Evolutionary conservation across 2,329 filamentous ascomycete genomes (phyloP).

Genomic region (Ceratocystis alfenasii): DNA sequence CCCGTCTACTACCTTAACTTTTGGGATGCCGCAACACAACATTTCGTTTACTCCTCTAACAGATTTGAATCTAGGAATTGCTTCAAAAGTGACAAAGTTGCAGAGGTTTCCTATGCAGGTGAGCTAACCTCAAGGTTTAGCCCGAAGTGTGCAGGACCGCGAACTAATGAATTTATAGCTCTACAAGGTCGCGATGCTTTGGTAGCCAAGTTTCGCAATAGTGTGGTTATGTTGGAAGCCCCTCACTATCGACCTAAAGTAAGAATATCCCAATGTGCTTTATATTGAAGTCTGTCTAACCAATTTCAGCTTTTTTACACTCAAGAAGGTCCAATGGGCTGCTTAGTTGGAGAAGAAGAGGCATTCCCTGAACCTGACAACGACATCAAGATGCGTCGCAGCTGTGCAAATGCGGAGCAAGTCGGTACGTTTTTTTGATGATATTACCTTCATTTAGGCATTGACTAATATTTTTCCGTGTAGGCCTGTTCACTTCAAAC

Average conservation of each 20-base stretch:
- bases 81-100: constrained; percentile 72
- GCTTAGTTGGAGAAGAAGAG: constrained; percentile 57
- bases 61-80: constrained; percentile 47
- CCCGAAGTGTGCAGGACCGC: too few species aligned
- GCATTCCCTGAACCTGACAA: constrained; percentile 71
- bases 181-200: constrained; percentile 88
- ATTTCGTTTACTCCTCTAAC: neutral
- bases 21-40: neutral
- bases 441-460: neutral
- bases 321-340: constrained; percentile 34
- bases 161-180: constrained; percentile 38
- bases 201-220: constrained; percentile 92
- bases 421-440: constrained; percentile 47
- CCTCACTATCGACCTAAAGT: constrained; percentile 76
- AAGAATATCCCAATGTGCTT: constrained; percentile 22
- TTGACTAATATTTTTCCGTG: neutral
- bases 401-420: constrained; percentile 74
- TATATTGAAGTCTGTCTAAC: constrained; percentile 12
- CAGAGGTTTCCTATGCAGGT: constrained; percentile 94
- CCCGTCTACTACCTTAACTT: neutral
- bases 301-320: constrained; percentile 40
- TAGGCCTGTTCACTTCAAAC: constrained; percentile 63
- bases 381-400: constrained; percentile 73
- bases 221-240: constrained; percentile 83
- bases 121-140: constrained; percentile 30